Evolutionary conservation across 352 stramenopile species (phyloP), one percentile per base, ranked within the genome.

Genomic region (Globisporangium lucens): DNA sequence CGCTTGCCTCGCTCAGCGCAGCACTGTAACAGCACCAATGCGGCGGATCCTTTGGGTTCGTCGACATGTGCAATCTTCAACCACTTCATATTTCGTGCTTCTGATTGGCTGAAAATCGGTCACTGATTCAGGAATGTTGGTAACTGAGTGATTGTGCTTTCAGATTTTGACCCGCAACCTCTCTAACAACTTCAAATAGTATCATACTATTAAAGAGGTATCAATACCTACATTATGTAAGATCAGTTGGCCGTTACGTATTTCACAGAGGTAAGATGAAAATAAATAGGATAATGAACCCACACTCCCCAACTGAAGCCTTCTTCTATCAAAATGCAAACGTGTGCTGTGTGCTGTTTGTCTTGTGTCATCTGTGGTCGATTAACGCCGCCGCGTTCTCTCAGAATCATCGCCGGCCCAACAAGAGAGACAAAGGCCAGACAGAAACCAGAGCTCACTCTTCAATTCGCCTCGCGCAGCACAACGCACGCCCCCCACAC

Each of bases 121-220:
- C 56, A 22, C 56, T 61, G 56, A 61, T 61, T 61, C 30, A 61
- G 35, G 30, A 61, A 61, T 49, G 56, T 10, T n/a, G 49, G 56
- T 30, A 27, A 7, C 13, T 47, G 56, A 43, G 33, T 49, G 30
- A 9, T 6, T 43, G 17, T 2, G 8, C 20, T 33, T 61, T 9
- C 20, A 61, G 2, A 27, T 61, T 46, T 36, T 22, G 27, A 3
- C 27, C 27, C n/a, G 0, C 10, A 27, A 7, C 56, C 35, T 17
- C 17, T 61, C 2, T 58, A 35, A 10, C 10, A 58, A 12, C 2
- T 13, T 51, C 17, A 51, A 24, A 51, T 2, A 51, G 43, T 51
- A 24, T 35, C n/a, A 0, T 2, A 8, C 38, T n/a, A n/a, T 20
- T 4, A 35, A 29, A 35, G 10, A 57, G 10, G 22, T 17, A 20